Conservation (phyloP, 768 basidiomycete species). For the Hebeloma cylindrosporum region DNA sequence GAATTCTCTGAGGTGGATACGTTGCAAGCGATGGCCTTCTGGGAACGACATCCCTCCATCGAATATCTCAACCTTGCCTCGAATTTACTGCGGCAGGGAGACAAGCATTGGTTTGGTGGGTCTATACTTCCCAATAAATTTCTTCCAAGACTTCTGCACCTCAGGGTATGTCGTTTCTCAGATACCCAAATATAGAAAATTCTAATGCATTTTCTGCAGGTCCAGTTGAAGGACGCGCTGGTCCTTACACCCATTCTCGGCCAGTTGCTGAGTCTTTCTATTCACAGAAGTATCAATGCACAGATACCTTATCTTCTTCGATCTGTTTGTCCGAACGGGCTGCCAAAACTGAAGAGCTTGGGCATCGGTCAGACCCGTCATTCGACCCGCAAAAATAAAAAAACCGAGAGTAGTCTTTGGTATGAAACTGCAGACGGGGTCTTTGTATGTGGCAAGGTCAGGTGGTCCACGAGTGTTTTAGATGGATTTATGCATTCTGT, state of each 20-base stretch:
- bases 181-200: too few species aligned
- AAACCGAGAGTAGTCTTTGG: neutral
- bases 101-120: neutral
- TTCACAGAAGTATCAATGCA: conserved; percentile 11
- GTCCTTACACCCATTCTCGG: conserved; percentile 12
- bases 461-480: neutral
- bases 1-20: neutral
- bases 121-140: neutral
- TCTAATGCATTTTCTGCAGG: too few species aligned
- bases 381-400: neutral
- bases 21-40: neutral
- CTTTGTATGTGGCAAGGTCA: neutral
- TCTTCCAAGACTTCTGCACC: neutral
- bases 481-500: conserved; percentile 7
- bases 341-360: conserved; percentile 17
- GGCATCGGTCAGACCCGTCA: neutral
- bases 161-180: neutral
- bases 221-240: conserved; percentile 1
- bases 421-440: neutral
- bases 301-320: conserved; percentile 23
- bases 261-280: conserved; percentile 14
- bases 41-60: neutral
- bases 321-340: conserved; percentile 11
- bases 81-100: neutral
- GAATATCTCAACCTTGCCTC: neutral